phyloP scores from a whole-genome alignment of 257 asterid genomes.

The Gentiana straminea region DNA sequence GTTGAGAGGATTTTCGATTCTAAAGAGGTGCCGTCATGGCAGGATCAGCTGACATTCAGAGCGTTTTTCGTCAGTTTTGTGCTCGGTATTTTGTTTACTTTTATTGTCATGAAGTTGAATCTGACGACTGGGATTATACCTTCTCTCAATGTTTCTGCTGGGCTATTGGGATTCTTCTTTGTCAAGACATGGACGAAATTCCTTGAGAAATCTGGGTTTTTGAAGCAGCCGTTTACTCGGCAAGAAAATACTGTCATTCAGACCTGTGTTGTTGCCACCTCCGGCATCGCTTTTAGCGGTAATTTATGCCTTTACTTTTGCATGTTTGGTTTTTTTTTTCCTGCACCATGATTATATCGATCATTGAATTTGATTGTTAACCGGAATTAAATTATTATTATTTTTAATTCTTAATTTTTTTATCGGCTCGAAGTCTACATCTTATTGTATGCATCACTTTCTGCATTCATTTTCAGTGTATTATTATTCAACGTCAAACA shows the following conservation, averaged over 20 bases:
- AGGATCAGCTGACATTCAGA: conserved; percentile 63
- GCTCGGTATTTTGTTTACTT: conserved; percentile 59
- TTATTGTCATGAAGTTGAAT: conserved; percentile 87
- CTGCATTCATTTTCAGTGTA: neutral
- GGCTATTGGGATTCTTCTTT: conserved; percentile 87
- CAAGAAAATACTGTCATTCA: conserved; percentile 94
- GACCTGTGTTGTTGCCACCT: conserved; percentile 88
- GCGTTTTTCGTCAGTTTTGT: conserved; percentile 64
- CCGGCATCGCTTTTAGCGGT: conserved; percentile 99
- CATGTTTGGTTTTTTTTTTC: neutral
- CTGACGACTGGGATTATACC: conserved; percentile 91
- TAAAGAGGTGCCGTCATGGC: conserved; percentile 78
- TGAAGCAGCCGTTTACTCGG: conserved; percentile 76
- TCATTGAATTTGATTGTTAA: too few relatives aligned
- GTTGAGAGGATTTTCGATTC: conserved; percentile 67
- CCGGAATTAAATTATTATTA: too few relatives aligned
- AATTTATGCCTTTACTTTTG: neutral
- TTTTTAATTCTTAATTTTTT: too few relatives aligned
- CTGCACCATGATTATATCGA: too few relatives aligned
- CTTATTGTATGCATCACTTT: neutral
- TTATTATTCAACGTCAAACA: too few relatives aligned
- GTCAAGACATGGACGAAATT: conserved; percentile 68
- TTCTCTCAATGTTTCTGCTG: conserved; percentile 85
- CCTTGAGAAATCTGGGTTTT: conserved; percentile 55
- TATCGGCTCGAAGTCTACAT: too few relatives aligned